Percentiles rank a stretch among this genome's conserved stretches.
These are phyloP conservation scores for Lablab purpureus DNA, from an alignment of 306 rosid species.

Conservation along the genomic window DNA sequence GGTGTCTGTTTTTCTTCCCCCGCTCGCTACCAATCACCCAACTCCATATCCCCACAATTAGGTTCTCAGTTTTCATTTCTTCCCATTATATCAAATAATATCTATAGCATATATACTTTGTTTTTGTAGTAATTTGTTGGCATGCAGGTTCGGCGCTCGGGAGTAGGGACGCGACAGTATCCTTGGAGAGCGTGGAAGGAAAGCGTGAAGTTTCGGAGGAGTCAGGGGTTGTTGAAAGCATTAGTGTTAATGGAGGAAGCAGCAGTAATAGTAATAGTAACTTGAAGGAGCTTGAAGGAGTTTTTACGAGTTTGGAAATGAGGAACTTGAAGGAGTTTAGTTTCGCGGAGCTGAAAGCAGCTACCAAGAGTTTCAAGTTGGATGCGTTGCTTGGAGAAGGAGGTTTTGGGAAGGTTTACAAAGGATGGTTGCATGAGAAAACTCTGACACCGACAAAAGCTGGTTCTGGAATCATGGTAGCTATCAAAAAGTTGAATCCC, in stretches of 20 bases:
- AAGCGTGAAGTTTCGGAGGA: not conserved
- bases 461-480: conserved; percentile 73
- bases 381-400: conserved; percentile 81
- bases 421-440: conserved; percentile 78
- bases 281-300: too few species aligned
- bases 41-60: not conserved
- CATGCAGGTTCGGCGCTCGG: not conserved
- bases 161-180: not conserved
- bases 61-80: not conserved
- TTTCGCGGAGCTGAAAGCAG: conserved; percentile 66
- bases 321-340: conserved; percentile 57
- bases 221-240: not conserved
- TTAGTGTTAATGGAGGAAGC: not conserved
- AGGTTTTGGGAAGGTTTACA: conserved; percentile 90
- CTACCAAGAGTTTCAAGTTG: conserved; percentile 68
- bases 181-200: not conserved
- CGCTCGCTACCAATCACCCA: not conserved
- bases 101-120: too few species aligned
- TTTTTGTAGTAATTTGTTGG: not conserved
- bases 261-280: not conserved
- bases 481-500: conserved; percentile 72
- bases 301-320: not conserved
- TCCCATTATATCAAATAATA: not conserved
- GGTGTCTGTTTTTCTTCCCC: not conserved
- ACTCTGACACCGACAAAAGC: conserved; percentile 68